Evolutionary conservation across 768 basidiomycete genomes (phyloP).

Genomic region (Rhizopogon roseolus): DNA sequence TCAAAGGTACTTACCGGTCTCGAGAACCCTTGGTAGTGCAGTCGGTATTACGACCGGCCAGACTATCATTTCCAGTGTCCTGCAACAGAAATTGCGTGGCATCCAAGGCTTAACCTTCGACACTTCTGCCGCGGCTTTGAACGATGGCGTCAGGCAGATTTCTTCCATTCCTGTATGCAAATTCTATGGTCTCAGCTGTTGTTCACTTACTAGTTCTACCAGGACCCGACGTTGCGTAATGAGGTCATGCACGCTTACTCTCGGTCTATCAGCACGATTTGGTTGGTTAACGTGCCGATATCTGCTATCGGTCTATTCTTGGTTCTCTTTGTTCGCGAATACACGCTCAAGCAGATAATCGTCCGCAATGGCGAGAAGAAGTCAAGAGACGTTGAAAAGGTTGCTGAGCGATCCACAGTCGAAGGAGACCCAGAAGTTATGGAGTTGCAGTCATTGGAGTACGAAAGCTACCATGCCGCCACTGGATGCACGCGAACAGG

Average conservation of each 20-base stretch:
- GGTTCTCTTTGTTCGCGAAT: constrained; percentile 28
- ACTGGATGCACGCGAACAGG: constrained; percentile 1
- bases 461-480: neutral
- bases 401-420: neutral
- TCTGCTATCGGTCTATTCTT: constrained; percentile 27
- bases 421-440: neutral
- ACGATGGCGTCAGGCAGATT: constrained; percentile 42
- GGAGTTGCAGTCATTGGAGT: neutral
- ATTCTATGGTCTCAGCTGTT: neutral
- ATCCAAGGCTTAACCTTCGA: constrained; percentile 25
- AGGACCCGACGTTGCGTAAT: constrained; percentile 26
- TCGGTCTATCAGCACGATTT: constrained; percentile 32
- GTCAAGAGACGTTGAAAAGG: constrained; percentile 27
- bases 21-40: constrained; percentile 66
- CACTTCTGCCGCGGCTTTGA: constrained; percentile 41
- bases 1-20: neutral
- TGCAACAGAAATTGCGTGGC: constrained; percentile 10
- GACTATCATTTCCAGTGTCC: constrained; percentile 59
- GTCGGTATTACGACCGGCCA: constrained; percentile 73
- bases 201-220: constrained; percentile 1
- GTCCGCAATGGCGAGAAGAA: constrained; percentile 9
- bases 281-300: constrained; percentile 32
- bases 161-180: constrained; percentile 21
- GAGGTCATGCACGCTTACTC: constrained; percentile 33
- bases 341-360: constrained; percentile 28